These are phyloP conservation scores for Emericellopsis atlantica DNA, from an alignment of 2,329 filamentous ascomycete genomes.

Conservation along the genomic window DNA sequence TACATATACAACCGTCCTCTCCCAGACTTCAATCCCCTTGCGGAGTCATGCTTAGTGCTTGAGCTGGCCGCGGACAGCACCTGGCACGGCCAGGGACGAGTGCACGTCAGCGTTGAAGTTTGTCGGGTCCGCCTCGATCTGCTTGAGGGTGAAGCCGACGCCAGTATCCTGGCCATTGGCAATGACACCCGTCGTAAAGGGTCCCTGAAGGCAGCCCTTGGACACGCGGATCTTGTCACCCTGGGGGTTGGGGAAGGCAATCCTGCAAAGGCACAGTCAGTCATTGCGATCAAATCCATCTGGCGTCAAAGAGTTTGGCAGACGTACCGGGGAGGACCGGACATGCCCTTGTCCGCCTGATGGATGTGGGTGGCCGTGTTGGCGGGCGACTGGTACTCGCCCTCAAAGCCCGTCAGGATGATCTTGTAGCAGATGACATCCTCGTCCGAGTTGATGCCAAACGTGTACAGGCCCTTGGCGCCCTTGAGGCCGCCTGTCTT, in stretches of 20 bases:
- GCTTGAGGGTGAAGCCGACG: constrained; percentile 29
- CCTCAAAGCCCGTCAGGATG: constrained; percentile 32
- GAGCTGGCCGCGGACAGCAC: constrained; percentile 39
- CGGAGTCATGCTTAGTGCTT: not conserved
- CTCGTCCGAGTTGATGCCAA: constrained; percentile 34
- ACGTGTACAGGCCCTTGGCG: constrained; percentile 34
- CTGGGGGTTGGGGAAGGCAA: constrained; percentile 36
- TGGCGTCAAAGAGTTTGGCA: not conserved
- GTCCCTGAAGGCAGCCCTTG: constrained; percentile 26
- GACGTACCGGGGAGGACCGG: constrained; percentile 33
- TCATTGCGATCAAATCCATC: too few relatives aligned
- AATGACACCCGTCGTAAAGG: constrained; percentile 19
- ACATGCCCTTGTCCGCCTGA: constrained; percentile 27
- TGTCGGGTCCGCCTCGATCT: constrained; percentile 36
- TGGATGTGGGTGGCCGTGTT: constrained; percentile 44
- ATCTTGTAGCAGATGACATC: constrained; percentile 36
- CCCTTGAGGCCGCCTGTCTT: constrained; percentile 26
- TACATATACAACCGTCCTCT: too few relatives aligned
- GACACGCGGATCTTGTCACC: constrained; percentile 21
- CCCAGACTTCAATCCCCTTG: too few relatives aligned
- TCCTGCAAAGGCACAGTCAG: constrained; percentile 8
- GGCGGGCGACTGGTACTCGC: constrained; percentile 36
- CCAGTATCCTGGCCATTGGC: constrained; percentile 16
- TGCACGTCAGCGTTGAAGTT: constrained; percentile 42
- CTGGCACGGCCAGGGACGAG: constrained; percentile 31